Conservation (phyloP, 257 asterid species). For the Gentiana dahurica region DNA sequence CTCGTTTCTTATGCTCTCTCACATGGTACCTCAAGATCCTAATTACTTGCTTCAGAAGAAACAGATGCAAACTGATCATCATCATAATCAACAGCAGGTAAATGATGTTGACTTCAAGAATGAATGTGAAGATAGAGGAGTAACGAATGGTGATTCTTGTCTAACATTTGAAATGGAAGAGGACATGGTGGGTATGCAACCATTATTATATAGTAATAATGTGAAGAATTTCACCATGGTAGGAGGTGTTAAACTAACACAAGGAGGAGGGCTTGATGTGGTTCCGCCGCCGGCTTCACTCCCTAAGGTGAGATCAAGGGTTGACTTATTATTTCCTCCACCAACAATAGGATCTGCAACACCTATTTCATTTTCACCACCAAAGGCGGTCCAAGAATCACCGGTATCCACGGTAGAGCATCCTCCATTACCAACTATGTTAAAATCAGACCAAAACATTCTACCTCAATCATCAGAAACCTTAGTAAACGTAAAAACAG, state of each 20-base stretch:
- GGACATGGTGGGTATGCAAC: conserved; percentile 11
- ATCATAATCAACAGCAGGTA: neutral
- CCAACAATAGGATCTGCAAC: neutral
- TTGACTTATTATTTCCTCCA: conserved; percentile 6
- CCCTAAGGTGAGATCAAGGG: conserved; percentile 16
- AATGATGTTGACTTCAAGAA: conserved; percentile 7
- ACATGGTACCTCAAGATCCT: conserved; percentile 34
- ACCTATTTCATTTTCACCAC: conserved; percentile 2
- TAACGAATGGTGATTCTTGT: conserved; percentile 10
- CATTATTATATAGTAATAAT: conserved; percentile 14
- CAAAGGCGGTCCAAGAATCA: neutral
- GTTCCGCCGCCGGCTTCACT: conserved; percentile 22
- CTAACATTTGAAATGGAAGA: conserved; percentile 27
- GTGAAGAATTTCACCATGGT: conserved; percentile 7
- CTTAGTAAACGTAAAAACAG: neutral
- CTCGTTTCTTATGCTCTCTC: conserved; percentile 66
- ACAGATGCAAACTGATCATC: conserved; percentile 12
- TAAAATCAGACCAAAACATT: neutral
- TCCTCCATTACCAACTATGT: neutral
- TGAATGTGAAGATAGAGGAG: conserved; percentile 16
- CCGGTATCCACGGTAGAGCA: conserved; percentile 11
- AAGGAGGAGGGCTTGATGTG: conserved; percentile 14
- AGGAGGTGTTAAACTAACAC: conserved; percentile 4
- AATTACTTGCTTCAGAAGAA: conserved; percentile 18
- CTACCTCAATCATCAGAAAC: conserved; percentile 3